Evolutionary conservation across 257 asterid genomes (phyloP), one percentile per base, ranked within the genome.

Genomic region (Rhazya stricta): DNA sequence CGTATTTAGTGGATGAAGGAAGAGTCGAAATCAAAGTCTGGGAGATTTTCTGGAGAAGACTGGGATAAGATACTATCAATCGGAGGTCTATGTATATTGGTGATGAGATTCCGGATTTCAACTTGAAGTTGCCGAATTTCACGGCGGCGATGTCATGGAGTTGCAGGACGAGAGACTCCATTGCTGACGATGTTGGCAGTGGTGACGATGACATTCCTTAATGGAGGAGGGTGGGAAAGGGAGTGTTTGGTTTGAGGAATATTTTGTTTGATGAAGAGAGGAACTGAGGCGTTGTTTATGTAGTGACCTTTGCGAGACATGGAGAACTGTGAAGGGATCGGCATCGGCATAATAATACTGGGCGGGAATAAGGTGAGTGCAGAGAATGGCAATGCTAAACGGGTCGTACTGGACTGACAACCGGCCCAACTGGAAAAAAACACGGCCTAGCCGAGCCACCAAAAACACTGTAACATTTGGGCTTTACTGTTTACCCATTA

Each of bases 1-100:
- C 96, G 77, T 90, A 94, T 0, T 56, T 79, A 51, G 87, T 65
- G 74, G 93, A 78, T 5, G 93, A 62, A 27, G 97, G 97, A 73
- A 94, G 86, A 61, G 87, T 79, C 56, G 86, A 75, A 43, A 82
- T 68, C 75, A 94, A 88, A 66, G 92, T 67, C 66, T 84, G 87
- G 77, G 97, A 94, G 79, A 94, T 90, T 81, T 88, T 92, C 41
- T 76, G 80, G 82, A 94, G 97, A 65, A 94, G 88, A 13, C 88
- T 66, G 13, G 99, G 99, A 79, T 92, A 90, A 13, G 99, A 94
- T 42, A 94, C 95, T 16, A 92, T 90, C 76, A 94, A 87, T 69
- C 99, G 97, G 78, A 94, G 99, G 87, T 94, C 99, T 61, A 94
- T 90, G 89, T 94, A 94, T 79, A 94, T 92, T 9, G 99, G 99